Evolutionary conservation across 176 grass and related monocot species (phyloP), one percentile per base, ranked within the genome.

Genomic region (Bonia amplexicaulis): DNA sequence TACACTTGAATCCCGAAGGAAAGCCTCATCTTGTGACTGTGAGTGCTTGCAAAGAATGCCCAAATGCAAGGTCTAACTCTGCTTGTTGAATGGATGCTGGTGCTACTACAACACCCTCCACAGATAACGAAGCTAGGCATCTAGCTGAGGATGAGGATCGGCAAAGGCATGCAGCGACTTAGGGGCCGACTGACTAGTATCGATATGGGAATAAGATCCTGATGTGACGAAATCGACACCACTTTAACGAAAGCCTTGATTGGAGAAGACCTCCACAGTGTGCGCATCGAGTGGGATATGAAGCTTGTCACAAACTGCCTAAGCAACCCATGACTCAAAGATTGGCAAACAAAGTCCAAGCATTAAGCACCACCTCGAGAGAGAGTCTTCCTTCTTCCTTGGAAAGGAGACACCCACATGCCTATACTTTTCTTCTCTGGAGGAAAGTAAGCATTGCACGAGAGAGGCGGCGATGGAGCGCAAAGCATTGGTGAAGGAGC

Each of bases 281-380:
- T n/a, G 55, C 2, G 0, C 3, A 0, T 58, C 9, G 9, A 58
- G 55, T 10, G 20, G 55, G 55, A 58, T 10, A 2, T n/a, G 55
- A n/a, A 58, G 20, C 55, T n/a, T 58, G 7, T 58, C 2, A 58
- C 2, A 58, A 1, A n/a, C 2, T n/a, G 8, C 20, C 2, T 58
- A 0, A n/a, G 54, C 8, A n/a, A 58, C 54, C 7, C 3, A 0
- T 2, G 0, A 3, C 7, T 4, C 0, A 3, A 2, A 58, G 20
- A n/a, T 58, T 2, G 55, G 9, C 0, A 0, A 10, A 10, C 2
- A n/a, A 58, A n/a, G 20, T 10, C 2, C 55, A 58, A 58, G 2
- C 54, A 58, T 3, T 19, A 57, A 20, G 31, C 3, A 33, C 31
- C 31, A 33, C 31, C 31, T 33, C 31, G 31, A 33, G 31, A 3